Evolutionary conservation across 2,329 filamentous ascomycete species (phyloP).

Genomic region (Sclerotinia trifoliorum): DNA sequence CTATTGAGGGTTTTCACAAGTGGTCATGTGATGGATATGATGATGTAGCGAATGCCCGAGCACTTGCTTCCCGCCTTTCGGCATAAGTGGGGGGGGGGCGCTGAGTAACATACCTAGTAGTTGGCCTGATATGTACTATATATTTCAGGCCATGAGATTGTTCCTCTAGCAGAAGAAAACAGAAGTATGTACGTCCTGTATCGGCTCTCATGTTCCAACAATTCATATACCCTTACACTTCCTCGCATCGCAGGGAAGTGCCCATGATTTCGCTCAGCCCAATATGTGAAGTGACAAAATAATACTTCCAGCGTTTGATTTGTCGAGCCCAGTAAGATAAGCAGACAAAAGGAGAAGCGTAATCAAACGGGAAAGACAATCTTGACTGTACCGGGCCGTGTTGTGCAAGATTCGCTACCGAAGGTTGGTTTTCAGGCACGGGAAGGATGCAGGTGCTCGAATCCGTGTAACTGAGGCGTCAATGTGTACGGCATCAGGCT

Average conservation of each 20-base stretch:
- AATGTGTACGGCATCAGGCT: neutral
- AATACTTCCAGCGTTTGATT: neutral
- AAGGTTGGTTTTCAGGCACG: constrained; percentile 8
- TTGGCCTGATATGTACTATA: neutral
- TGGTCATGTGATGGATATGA: constrained; percentile 1
- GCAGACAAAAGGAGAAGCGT: neutral
- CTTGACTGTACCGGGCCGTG: neutral
- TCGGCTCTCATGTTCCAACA: neutral
- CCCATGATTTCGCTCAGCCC: neutral
- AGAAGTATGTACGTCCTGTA: neutral
- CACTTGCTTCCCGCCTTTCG: neutral
- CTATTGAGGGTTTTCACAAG: neutral
- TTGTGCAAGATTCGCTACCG: constrained; percentile 15
- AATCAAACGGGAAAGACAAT: constrained; percentile 5
- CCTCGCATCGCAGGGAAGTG: neutral
- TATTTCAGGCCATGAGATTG: neutral
- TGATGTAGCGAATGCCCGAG: neutral
- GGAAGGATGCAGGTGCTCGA: neutral
- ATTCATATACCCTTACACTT: neutral
- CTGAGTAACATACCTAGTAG: neutral
- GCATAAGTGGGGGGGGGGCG: neutral
- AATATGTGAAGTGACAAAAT: constrained; percentile 2
- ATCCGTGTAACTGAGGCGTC: constrained; percentile 5
- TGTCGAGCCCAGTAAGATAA: neutral
- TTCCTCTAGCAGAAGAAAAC: neutral